Conservation (phyloP, 1,284 basidiomycete species). For the Rhizoctonia solani region DNA sequence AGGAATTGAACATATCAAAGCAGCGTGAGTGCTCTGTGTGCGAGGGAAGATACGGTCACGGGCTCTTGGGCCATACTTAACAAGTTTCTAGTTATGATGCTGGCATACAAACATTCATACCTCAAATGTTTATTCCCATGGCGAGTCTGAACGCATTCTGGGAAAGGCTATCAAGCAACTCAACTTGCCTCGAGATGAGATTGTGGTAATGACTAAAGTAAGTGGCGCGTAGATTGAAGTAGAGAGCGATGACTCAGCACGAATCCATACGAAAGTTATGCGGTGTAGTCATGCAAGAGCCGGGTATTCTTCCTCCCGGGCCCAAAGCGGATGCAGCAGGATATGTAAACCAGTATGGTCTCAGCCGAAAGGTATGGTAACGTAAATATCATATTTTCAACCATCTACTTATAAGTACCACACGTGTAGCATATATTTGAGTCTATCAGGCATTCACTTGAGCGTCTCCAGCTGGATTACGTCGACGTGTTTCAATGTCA, state of each 20-base stretch:
- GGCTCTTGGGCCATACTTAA: neutral
- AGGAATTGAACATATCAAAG: neutral
- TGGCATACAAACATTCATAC: conserved; percentile 59
- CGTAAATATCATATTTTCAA: conserved; percentile 27
- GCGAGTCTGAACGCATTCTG: conserved; percentile 39
- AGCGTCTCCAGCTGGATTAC: too few relatives aligned
- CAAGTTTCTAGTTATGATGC: conserved; percentile 43
- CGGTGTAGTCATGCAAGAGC: neutral
- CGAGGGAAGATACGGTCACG: neutral
- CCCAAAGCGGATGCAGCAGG: conserved; percentile 46
- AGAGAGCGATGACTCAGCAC: neutral
- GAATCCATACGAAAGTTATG: neutral
- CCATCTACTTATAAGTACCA: conserved; percentile 42
- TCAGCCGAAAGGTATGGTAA: conserved; percentile 42
- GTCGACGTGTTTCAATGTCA: conserved; percentile 41
- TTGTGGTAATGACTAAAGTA: conserved; percentile 41
- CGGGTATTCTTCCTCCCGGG: too few relatives aligned
- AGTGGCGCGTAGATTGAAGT: conserved; percentile 31
- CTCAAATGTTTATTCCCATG: conserved; percentile 46
- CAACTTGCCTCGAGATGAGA: conserved; percentile 37
- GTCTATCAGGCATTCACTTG: conserved; percentile 37
- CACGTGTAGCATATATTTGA: conserved; percentile 38
- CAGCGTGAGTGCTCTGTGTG: neutral
- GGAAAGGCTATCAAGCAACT: conserved; percentile 43
- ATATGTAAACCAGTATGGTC: conserved; percentile 46